Base-by-base conservation (phyloP, 139 green algal genomes). In the Chlorella sp. region DNA sequence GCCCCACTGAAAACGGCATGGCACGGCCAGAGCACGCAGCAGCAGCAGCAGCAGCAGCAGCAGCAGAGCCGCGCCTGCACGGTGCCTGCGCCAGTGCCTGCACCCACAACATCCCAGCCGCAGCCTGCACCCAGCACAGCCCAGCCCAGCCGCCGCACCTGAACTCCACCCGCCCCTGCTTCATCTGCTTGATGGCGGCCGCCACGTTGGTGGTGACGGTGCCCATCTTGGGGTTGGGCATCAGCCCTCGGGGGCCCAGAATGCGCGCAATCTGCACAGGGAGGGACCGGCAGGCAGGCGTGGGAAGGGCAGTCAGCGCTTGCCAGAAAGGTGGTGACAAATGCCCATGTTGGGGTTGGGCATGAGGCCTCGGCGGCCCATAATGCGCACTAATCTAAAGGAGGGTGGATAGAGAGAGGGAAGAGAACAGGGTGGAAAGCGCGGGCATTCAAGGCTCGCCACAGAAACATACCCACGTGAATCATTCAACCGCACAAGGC, bases 221-320 rank as follows among this genome's bases (percentile, higher is more conserved):
- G 64, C 97, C 97, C 83, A 97, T 92, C 95, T 99, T 99, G 85
- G 98, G 97, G 92, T 99, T 99, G 86, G 98, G 98, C 98, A 99
- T 99, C 2, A 99, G 94, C 18, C 98, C 98, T 12, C 96, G 94
- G 0, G 98, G 98, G 18, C 98, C 97, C 77, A 99, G 92, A 24
- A 98, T 94, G 61, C 94, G 91, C 7, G 94, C 96, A 97, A 92
- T 81, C 95, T 93, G 24, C 92, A 90, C 95, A 97, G 75, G 15
- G 32, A 39, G 3, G 5, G n/a, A 24, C 15, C 68, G 11, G 73
- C 73, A 24, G 3, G 15, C 73, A 80, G 71, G 32, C 3, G 37
- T 19, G 11, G 9, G 4, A 11, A 78, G 7, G 32, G 21, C 9
- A 39, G 30, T 21, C 26, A 39, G 24, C 68, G 14, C 9, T 21